Base-by-base conservation (phyloP, 2,329 filamentous ascomycete species). In the Trichoderma arundinaceum region DNA sequence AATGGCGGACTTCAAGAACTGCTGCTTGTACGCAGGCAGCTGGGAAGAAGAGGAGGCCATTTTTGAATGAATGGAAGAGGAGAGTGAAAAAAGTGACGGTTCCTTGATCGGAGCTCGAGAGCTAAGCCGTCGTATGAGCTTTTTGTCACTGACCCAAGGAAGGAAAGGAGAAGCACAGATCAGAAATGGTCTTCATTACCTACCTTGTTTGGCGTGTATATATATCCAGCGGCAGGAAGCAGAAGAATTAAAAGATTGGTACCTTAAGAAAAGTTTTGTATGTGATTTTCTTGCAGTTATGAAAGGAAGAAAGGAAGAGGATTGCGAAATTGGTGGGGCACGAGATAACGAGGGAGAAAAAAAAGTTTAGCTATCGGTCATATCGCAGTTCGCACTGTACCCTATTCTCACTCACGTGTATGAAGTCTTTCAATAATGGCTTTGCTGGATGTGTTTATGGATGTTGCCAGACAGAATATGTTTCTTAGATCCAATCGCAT, bases 1-100 rank as follows among this genome's bases (percentile, higher is more conserved):
- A 70, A 94, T 84, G 74, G 90, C 86, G 66, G 90, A 85, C 74
- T 86, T 79, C 72, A 95, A 84, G 77, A 96, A 92, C 67, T 85
- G 83, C 70, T 86, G 80, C 79, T 95, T 95, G 83, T 90, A 91
- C 59, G 84, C 77, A 43, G 85, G 78, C 35, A 90, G 83, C 60
- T 78, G 73, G 63, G 64, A 65, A 3, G 62, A 35, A 28, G 61
- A 46, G 10, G 62, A 58, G 19, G 80, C 71, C 81, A 83, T 84
- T 62, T 67, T 76, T 68, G 17, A 5, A 3, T 43, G n/a, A 43
- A 32, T 9, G 19, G 39, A 13, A n/a, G 39, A 35, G 12, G 12
- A 17, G 17, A 12, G 15, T 4, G 10, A 9, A 57, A 8, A 10
- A 7, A 15, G 43, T 39, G n/a, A 41, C 49, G 53, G 13, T 33